Conservation (phyloP, 345 rosid genomes). For the Cardamine occulta region DNA sequence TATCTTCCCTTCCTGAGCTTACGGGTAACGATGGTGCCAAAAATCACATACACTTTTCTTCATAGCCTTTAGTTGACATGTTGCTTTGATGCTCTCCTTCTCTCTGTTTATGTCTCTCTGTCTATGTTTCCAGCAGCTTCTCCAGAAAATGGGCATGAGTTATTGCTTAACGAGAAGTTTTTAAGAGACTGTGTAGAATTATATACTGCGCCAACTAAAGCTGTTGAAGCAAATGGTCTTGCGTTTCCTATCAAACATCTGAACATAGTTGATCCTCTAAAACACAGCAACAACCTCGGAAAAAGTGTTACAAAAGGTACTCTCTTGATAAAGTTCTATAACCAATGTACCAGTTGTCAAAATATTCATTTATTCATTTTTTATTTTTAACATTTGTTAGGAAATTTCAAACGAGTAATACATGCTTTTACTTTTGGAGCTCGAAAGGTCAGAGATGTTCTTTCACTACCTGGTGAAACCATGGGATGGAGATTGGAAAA, state of each 20-base stretch:
- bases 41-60: background rate
- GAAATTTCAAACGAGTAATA: conserved; percentile 68
- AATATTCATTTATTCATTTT: background rate
- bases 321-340: background rate
- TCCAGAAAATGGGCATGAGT: conserved; percentile 49
- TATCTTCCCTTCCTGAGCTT: conserved; percentile 58
- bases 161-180: conserved; percentile 65
- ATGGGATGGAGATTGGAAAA: conserved; percentile 66
- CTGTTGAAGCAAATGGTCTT: conserved; percentile 46
- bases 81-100: background rate
- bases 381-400: conserved; percentile 43
- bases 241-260: conserved; percentile 65
- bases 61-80: background rate
- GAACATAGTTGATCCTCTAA: conserved; percentile 86
- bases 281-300: conserved; percentile 82
- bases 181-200: conserved; percentile 51
- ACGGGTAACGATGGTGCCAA: conserved; percentile 50
- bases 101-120: conserved; percentile 2
- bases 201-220: conserved; percentile 52
- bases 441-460: conserved; percentile 58
- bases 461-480: conserved; percentile 61
- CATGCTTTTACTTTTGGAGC: conserved; percentile 69
- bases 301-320: conserved; percentile 88
- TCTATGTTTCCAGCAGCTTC: conserved; percentile 25
- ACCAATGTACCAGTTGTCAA: background rate